Conservation (phyloP, 2,329 filamentous ascomycete genomes). For the Paraphaeosphaeria minitans region DNA sequence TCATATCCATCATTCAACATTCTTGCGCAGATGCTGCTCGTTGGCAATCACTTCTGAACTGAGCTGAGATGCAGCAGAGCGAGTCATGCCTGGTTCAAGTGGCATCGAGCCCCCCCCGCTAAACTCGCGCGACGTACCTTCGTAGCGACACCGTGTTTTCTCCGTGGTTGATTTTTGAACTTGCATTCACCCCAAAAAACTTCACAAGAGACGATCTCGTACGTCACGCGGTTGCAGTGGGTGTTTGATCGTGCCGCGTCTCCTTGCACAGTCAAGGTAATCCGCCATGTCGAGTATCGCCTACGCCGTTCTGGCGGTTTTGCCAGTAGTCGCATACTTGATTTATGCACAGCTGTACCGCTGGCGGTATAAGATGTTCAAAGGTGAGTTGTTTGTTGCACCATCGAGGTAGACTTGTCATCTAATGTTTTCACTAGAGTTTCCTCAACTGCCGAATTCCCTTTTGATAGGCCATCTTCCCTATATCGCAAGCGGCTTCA, state of each 20-base stretch:
- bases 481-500: slow-evolving; percentile 32
- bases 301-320: slow-evolving; percentile 26
- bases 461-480: slow-evolving; percentile 37
- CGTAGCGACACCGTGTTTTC: not conserved
- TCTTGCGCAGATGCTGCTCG: not conserved
- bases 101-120: not conserved
- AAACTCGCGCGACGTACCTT: not conserved
- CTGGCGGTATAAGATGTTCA: slow-evolving; percentile 36
- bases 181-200: not conserved
- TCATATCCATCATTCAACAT: not conserved
- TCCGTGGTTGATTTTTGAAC: not conserved
- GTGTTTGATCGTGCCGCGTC: not conserved
- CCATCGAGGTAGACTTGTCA: too few species aligned
- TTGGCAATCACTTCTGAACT: not conserved
- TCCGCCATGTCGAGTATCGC: slow-evolving; percentile 22
- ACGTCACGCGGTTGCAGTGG: not conserved
- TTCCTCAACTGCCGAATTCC: slow-evolving; percentile 27
- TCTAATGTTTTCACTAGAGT: slow-evolving; percentile 9
- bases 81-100: not conserved
- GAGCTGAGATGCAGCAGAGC: not conserved
- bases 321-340: slow-evolving; percentile 25
- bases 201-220: not conserved
- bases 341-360: slow-evolving; percentile 28
- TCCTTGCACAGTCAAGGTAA: not conserved
- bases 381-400: not conserved